These are phyloP conservation scores for Trypanosoma cruzi DNA, from an alignment of 208 protist genomes.

Conservation along the genomic window DNA sequence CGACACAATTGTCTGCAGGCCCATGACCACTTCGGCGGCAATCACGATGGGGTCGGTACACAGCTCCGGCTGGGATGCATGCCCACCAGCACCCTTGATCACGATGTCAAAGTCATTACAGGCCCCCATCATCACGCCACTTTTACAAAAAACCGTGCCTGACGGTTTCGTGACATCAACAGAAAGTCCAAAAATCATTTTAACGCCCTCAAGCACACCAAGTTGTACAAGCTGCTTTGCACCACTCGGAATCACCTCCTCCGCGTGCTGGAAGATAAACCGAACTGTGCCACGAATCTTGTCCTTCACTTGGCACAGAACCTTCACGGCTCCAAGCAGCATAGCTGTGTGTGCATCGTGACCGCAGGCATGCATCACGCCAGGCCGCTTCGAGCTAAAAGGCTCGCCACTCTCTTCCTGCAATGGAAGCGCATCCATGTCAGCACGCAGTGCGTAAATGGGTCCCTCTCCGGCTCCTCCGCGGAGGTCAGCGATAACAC, in stretches of 20 bases:
- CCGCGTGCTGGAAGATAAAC: slow-evolving; percentile 79
- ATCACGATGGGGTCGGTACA: slow-evolving; percentile 70
- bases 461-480: slow-evolving; percentile 53
- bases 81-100: slow-evolving; percentile 61
- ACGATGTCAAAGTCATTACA: slow-evolving; percentile 78
- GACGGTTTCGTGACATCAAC: slow-evolving; percentile 32
- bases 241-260: slow-evolving; percentile 64
- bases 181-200: slow-evolving; percentile 62
- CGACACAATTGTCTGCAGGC: slow-evolving; percentile 68
- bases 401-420: slow-evolving; percentile 64
- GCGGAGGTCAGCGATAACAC: slow-evolving; percentile 54
- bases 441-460: slow-evolving; percentile 57
- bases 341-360: slow-evolving; percentile 75
- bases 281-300: slow-evolving; percentile 63
- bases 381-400: slow-evolving; percentile 56
- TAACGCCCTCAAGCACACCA: slow-evolving; percentile 36
- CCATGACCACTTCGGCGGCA: slow-evolving; percentile 51
- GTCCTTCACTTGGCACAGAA: slow-evolving; percentile 47
- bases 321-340: slow-evolving; percentile 69
- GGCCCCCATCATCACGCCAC: slow-evolving; percentile 43
- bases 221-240: slow-evolving; percentile 50
- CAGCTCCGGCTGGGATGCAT: slow-evolving; percentile 69
- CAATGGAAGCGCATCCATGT: slow-evolving; percentile 75
- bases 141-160: slow-evolving; percentile 27
- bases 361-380: slow-evolving; percentile 76